Evolutionary conservation across 2,329 filamentous ascomycete species (phyloP).

Genomic region (Ceratocystis harringtonii): DNA sequence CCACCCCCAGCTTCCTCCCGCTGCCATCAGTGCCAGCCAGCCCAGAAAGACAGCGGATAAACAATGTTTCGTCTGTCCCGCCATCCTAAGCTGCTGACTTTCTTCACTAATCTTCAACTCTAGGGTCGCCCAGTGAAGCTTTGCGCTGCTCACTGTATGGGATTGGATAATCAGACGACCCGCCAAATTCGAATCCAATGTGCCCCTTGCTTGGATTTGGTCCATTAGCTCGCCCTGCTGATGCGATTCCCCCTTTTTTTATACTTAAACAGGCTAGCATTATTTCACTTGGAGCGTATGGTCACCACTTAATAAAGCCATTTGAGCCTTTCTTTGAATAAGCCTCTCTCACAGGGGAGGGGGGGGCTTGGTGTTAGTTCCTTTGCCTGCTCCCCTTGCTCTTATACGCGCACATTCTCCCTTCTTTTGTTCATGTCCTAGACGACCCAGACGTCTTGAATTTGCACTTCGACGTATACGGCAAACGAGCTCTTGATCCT

Average conservation of each 20-base stretch:
- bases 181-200: not conserved
- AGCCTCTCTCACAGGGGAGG: not conserved
- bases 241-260: not conserved
- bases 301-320: not conserved
- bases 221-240: not conserved
- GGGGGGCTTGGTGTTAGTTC: not conserved
- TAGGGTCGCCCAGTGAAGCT: not conserved
- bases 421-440: not conserved
- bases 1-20: not conserved
- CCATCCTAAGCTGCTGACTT: not conserved
- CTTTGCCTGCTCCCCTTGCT: not conserved
- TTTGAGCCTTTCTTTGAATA: not conserved
- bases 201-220: not conserved
- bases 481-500: slow-evolving; percentile 4
- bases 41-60: not conserved
- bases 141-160: not conserved
- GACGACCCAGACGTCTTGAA: not conserved
- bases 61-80: not conserved
- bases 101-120: not conserved
- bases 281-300: not conserved
- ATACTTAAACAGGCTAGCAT: not conserved
- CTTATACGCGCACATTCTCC: slow-evolving; percentile 1
- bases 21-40: not conserved
- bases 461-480: slow-evolving; percentile 3
- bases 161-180: not conserved